Base-by-base conservation (phyloP, 169 alveolate genomes). In the Theileria equi region DNA sequence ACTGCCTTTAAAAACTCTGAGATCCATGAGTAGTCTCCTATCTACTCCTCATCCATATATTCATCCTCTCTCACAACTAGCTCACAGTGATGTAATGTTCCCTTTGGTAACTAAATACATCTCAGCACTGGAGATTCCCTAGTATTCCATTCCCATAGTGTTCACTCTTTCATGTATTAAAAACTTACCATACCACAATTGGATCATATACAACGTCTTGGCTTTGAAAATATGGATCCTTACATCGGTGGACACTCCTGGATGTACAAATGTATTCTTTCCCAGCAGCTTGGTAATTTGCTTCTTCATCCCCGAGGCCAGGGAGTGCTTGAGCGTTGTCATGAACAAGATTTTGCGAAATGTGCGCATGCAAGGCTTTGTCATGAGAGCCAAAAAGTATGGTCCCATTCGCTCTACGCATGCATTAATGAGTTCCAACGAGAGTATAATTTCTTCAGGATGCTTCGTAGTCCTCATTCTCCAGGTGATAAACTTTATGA, bases 161-260 rank as follows among this genome's bases (percentile, higher is more conserved):
- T n/a, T n/a, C n/a, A n/a, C n/a, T n/a, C n/a, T n/a, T n/a, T n/a
- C n/a, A n/a, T n/a, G n/a, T n/a, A n/a, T n/a, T n/a, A n/a, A n/a
- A n/a, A n/a, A n/a, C 45, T 13, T 38, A 74, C 67, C 84, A 64
- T 80, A 84, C 84, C 89, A 80, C 35, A 85, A 76, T 28, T 85
- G 89, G 26, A 85, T 21, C 87, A 80, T 73, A 60, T 80, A 80
- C 16, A 80, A 32, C 11, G 78, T 69, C 69, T 80, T 85, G 34
- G 89, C 77, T 58, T 85, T 85, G 47, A 85, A 80, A 34, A 86
- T 81, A 50, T 86, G 92, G 5, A 86, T 81, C 45, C 92, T 66
- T 5, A 82, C 81, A 58, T 86, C 92, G 13, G 90, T 86, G 25
- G 92, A 82, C 19, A 86, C 88, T 0, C 92, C 92, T 43, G 89